Evolutionary conservation across 1,284 basidiomycete species (phyloP).

Genomic region (Leccinum holopus): DNA sequence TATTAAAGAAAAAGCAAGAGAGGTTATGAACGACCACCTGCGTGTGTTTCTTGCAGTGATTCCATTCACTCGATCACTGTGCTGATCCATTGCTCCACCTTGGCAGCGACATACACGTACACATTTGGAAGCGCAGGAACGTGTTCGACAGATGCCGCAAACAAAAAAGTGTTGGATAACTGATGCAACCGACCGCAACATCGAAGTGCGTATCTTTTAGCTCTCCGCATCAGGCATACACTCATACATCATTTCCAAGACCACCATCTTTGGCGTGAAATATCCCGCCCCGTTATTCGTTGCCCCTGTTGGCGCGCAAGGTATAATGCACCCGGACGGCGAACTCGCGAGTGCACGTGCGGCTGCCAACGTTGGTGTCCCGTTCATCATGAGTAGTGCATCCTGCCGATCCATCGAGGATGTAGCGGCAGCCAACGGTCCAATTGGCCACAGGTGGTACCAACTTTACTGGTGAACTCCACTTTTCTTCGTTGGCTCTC

Average conservation of each 20-base stretch:
- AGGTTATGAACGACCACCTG: conserved; percentile 45
- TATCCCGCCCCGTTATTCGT: conserved; percentile 50
- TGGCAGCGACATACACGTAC: conserved; percentile 47
- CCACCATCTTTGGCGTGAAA: conserved; percentile 50
- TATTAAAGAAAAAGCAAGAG: conserved; percentile 51
- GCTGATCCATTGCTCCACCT: not conserved
- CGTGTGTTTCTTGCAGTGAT: conserved; percentile 31
- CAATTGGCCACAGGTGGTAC: conserved; percentile 49
- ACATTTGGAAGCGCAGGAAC: conserved; percentile 50
- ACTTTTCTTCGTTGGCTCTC: not conserved
- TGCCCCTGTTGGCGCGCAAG: conserved; percentile 60
- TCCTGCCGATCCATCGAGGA: conserved; percentile 55
- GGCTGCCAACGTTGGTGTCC: conserved; percentile 50
- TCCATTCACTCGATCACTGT: not conserved
- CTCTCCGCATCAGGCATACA: not conserved
- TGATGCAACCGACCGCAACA: conserved; percentile 48
- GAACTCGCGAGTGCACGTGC: conserved; percentile 56
- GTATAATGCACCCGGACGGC: conserved; percentile 53
- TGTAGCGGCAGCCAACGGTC: conserved; percentile 49
- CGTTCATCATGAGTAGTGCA: conserved; percentile 59
- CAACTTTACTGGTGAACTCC: conserved; percentile 56
- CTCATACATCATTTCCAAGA: conserved; percentile 29
- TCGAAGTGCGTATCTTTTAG: conserved; percentile 39
- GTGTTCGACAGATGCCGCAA: conserved; percentile 41
- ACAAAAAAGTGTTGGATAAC: conserved; percentile 42